Percentiles rank a stretch among this genome's conserved stretches.
Evolutionary conservation across 805 yeast species (phyloP).

Genomic region (Naumovozyma dairenensis): DNA sequence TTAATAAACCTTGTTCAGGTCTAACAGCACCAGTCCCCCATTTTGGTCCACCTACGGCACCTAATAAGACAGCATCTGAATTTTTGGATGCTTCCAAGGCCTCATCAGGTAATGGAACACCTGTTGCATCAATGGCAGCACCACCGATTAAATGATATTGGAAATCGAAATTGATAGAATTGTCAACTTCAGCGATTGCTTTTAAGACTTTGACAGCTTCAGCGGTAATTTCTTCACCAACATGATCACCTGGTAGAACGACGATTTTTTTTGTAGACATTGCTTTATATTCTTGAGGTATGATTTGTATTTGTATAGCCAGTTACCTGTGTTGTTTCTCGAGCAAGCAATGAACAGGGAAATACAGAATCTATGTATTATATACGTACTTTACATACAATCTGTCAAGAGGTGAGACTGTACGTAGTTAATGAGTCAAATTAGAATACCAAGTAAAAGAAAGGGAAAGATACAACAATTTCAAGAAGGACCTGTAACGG

Average conservation of each 20-base stretch:
- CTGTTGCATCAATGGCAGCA: conserved; percentile 96
- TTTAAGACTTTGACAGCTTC: conserved; percentile 89
- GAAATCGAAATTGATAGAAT: conserved; percentile 58
- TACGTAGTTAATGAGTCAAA: too few species aligned
- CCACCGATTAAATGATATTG: conserved; percentile 89
- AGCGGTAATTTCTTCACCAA: conserved; percentile 78
- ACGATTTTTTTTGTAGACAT: conserved; percentile 55
- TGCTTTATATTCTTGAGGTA: background rate
- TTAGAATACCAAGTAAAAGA: too few species aligned
- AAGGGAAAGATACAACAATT: too few species aligned
- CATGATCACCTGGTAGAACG: conserved; percentile 93
- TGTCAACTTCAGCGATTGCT: conserved; percentile 56
- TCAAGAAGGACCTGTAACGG: too few species aligned
- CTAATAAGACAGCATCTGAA: conserved; percentile 91
- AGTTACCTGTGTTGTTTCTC: too few species aligned
- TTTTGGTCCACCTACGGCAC: conserved; percentile 99
- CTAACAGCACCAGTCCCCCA: conserved; percentile 97
- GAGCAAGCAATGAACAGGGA: too few species aligned
- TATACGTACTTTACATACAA: too few species aligned
- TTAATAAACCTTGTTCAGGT: conserved; percentile 93
- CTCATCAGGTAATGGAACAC: conserved; percentile 80
- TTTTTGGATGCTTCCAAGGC: conserved; percentile 73
- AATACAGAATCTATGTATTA: too few species aligned
- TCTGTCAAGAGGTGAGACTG: too few species aligned
- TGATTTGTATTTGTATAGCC: too few species aligned